Conservation (phyloP, 176 grass and related monocot genomes). For the Aegilops bicornis region DNA sequence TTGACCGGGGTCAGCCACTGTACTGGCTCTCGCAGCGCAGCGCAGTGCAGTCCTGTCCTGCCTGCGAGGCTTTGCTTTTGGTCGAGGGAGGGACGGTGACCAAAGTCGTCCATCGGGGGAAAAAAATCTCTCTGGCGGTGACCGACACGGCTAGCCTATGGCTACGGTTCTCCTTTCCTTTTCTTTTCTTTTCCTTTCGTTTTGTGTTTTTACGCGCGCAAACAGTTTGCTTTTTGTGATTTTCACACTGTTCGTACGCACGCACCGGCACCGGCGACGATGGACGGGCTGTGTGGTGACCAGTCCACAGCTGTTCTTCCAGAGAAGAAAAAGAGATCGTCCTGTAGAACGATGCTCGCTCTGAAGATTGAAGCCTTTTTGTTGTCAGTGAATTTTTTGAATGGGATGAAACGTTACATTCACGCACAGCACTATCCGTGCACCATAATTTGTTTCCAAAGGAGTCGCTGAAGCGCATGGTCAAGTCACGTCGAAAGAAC, state of each 20-base stretch:
- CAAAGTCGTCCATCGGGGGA: not conserved
- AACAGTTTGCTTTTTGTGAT: not conserved
- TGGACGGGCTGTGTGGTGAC: not conserved
- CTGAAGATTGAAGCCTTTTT: not conserved
- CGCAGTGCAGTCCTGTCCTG: not conserved
- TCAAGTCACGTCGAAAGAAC: no score
- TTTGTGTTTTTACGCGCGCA: not conserved
- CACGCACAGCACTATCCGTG: no score
- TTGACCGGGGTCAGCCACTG: constrained; percentile 35
- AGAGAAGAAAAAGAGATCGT: rapidly evolving
- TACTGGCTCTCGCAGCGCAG: not conserved
- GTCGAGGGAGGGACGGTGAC: not conserved
- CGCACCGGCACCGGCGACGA: no score
- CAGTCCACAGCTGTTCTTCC: not conserved
- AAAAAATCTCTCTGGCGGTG: not conserved
- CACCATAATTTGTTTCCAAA: no score
- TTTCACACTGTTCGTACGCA: not conserved
- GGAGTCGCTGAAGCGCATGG: no score
- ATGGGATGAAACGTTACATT: no score
- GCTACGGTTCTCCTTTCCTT: no score
- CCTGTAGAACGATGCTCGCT: not conserved
- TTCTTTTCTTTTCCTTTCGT: not conserved
- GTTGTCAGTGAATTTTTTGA: no score
- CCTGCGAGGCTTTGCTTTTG: constrained; percentile 14
- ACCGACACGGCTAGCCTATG: not conserved